Percentiles rank a stretch among this genome's conserved stretches.
Evolutionary conservation across 2,329 filamentous ascomycete genomes (phyloP).

Genomic region (Apiospora saccharicola): DNA sequence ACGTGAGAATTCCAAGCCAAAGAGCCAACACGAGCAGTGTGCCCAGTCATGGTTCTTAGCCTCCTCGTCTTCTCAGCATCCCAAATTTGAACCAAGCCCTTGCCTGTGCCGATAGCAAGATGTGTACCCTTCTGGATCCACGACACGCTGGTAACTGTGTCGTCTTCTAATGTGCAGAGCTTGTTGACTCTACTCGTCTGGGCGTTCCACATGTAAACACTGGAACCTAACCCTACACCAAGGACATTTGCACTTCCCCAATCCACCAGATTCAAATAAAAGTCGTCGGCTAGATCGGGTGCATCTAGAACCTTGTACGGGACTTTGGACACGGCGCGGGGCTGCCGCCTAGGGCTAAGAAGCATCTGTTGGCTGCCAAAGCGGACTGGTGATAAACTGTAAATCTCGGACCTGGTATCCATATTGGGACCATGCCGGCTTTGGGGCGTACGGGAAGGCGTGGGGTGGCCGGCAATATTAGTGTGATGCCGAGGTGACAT

Average conservation of each 20-base stretch:
- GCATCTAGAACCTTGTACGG: slow-evolving; percentile 98
- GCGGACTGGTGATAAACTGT: slow-evolving; percentile 93
- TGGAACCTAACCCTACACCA: slow-evolving; percentile 89
- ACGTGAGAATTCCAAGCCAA: slow-evolving; percentile 99
- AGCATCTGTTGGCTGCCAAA: slow-evolving; percentile 94
- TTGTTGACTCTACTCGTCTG: slow-evolving; percentile 90
- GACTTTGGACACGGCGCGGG: slow-evolving; percentile 91
- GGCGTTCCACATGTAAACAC: slow-evolving; percentile 99
- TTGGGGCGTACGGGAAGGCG: slow-evolving; percentile 87
- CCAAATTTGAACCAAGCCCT: slow-evolving; percentile 96
- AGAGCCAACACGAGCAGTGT: slow-evolving; percentile 90
- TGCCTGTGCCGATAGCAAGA: slow-evolving; percentile 92
- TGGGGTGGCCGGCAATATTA: slow-evolving; percentile 80
- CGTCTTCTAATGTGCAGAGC: slow-evolving; percentile 89
- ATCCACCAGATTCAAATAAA: slow-evolving; percentile 96
- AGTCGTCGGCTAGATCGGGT: slow-evolving; percentile 94
- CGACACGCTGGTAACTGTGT: slow-evolving; percentile 94
- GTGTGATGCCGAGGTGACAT: slow-evolving; percentile 77
- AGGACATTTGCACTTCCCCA: slow-evolving; percentile 97
- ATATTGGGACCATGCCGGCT: slow-evolving; percentile 88
- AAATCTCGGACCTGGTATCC: slow-evolving; percentile 89
- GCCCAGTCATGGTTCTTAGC: slow-evolving; percentile 94
- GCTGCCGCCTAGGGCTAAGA: slow-evolving; percentile 86
- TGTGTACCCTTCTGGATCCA: slow-evolving; percentile 99
- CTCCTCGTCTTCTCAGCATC: slow-evolving; percentile 88